These are phyloP conservation scores for Paramecium sonneborni DNA, from an alignment of 73 alveolate species.

Conservation along the genomic window DNA sequence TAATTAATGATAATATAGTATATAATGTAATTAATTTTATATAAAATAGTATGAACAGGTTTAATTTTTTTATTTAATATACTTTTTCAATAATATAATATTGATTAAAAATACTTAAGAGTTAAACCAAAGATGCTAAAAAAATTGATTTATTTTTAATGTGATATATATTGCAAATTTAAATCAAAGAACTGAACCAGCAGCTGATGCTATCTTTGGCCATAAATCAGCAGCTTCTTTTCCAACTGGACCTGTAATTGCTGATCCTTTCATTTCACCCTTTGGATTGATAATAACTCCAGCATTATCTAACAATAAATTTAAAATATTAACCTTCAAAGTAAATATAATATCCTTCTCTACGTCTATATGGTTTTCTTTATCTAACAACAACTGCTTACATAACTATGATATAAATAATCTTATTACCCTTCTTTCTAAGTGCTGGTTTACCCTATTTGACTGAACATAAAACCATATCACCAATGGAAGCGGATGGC, in stretches of 20 bases:
- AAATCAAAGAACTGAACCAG: conserved; percentile 93
- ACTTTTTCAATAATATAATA: background rate
- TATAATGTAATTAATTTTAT: too few species aligned
- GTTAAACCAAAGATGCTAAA: too few species aligned
- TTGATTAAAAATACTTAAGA: background rate
- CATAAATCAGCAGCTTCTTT: conserved; percentile 93
- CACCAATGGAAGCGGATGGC: conserved; percentile 94
- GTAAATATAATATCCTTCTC: conserved; percentile 97
- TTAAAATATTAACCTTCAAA: conserved; percentile 80
- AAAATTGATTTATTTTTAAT: background rate
- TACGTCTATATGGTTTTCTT: conserved; percentile 96
- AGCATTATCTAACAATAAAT: conserved; percentile 81
- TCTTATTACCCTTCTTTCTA: conserved; percentile 88
- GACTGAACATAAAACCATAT: conserved; percentile 93
- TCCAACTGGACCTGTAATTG: conserved; percentile 94
- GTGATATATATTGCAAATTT: background rate
- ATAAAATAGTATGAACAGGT: too few species aligned
- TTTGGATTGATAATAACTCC: conserved; percentile 98
- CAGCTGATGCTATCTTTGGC: conserved; percentile 97
- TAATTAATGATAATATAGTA: too few species aligned
- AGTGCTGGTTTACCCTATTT: conserved; percentile 99
- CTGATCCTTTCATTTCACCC: conserved; percentile 99
- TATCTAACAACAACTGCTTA: conserved; percentile 97
- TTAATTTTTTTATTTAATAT: too few species aligned
- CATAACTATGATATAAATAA: conserved; percentile 65